Percentiles rank a stretch among this genome's conserved stretches.
Evolutionary conservation across 176 grass and related monocot species (phyloP).

Genomic region (Triticum turgidum): DNA sequence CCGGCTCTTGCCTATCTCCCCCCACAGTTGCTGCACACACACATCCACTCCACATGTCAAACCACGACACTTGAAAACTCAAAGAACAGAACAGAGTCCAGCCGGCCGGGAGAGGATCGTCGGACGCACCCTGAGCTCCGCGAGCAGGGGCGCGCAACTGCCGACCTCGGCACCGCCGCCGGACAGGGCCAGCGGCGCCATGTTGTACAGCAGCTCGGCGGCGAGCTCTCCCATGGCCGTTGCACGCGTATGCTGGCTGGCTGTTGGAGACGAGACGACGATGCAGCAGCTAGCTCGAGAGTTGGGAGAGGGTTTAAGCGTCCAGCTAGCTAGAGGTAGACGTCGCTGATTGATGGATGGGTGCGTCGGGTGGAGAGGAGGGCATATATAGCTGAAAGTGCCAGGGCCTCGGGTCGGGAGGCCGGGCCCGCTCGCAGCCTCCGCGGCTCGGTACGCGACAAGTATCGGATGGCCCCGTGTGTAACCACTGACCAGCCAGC

Average conservation of each 20-base stretch:
- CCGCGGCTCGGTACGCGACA: neutral
- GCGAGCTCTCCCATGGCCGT: conserved; percentile 37
- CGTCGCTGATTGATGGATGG: neutral
- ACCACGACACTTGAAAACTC: neutral
- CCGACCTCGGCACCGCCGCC: neutral
- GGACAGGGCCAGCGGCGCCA: conserved; percentile 17
- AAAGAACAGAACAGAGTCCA: neutral
- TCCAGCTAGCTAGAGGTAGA: too few species aligned
- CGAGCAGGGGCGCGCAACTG: conserved; percentile 30
- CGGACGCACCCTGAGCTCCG: conserved; percentile 44
- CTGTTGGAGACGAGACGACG: neutral
- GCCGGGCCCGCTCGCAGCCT: neutral
- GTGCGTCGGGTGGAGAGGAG: neutral
- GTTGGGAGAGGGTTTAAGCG: neutral
- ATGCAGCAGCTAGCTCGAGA: neutral
- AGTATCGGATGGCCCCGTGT: neutral
- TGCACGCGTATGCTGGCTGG: neutral
- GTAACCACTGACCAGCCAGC: neutral
- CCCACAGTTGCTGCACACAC: conserved; percentile 54
- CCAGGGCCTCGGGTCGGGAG: neutral
- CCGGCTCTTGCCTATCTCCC: conserved; percentile 56
- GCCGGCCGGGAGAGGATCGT: neutral
- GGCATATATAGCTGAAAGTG: conserved; percentile 17
- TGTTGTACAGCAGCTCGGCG: conserved; percentile 34
- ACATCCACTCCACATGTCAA: neutral